Evolutionary conservation across 345 rosid species (phyloP).

Genomic region (Salix viminalis): DNA sequence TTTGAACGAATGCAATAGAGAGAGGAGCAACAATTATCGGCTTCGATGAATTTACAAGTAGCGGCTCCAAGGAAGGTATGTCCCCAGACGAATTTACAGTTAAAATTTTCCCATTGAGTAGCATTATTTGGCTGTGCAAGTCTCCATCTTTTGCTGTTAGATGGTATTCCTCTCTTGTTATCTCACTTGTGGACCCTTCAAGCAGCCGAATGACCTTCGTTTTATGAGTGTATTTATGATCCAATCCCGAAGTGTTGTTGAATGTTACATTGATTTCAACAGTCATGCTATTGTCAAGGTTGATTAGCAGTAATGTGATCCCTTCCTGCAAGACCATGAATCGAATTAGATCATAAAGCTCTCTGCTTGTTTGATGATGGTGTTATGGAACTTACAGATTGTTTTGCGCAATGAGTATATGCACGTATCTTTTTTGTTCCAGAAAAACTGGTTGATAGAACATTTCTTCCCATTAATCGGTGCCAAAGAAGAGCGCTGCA

Average conservation of each 20-base stretch:
- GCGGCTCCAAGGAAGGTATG: conserved; percentile 62
- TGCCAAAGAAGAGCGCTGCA: conserved; percentile 95
- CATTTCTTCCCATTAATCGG: conserved; percentile 73
- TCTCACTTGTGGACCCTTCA: conserved; percentile 16
- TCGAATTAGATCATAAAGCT: conserved; percentile 4
- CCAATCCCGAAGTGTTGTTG: conserved; percentile 29
- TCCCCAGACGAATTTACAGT: conserved; percentile 53
- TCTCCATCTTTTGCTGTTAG: conserved; percentile 68
- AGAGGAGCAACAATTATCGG: conserved; percentile 57
- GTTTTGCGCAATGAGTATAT: conserved; percentile 77
- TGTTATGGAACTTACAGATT: conserved; percentile 45
- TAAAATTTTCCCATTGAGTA: conserved; percentile 70
- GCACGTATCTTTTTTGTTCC: conserved; percentile 66
- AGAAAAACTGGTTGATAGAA: conserved; percentile 54
- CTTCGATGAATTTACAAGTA: conserved; percentile 34
- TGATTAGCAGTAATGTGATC: conserved; percentile 60
- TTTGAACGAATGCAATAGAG: conserved; percentile 67
- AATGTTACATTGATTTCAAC: conserved; percentile 38
- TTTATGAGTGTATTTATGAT: conserved; percentile 29
- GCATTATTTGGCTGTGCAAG: conserved; percentile 73
- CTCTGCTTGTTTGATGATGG: neutral
- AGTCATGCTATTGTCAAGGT: conserved; percentile 59
- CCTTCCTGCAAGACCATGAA: conserved; percentile 58
- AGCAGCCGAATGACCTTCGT: conserved; percentile 8
- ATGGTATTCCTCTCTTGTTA: conserved; percentile 78